phyloP scores from a whole-genome alignment of 202 grass and related monocot genomes.

The Dendrocalamus latiflorus region DNA sequence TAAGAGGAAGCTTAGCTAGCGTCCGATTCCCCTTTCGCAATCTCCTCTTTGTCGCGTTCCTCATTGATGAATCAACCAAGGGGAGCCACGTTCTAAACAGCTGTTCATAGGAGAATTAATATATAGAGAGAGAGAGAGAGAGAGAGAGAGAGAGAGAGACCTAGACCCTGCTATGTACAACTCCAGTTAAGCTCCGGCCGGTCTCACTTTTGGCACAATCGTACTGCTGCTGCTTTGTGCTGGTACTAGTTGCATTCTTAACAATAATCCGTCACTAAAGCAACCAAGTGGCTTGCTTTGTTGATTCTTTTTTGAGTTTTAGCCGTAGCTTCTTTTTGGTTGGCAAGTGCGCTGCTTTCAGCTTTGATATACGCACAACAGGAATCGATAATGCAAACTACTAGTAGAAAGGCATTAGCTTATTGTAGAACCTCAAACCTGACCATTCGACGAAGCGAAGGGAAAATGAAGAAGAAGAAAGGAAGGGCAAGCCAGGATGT shows the following conservation, averaged over 20 bases:
- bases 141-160: background rate
- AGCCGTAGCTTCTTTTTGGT: background rate
- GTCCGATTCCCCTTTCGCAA: background rate
- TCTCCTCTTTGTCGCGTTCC: background rate
- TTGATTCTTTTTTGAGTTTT: background rate
- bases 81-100: background rate
- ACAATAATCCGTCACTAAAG: background rate
- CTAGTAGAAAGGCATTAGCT: too few relatives aligned
- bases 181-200: background rate
- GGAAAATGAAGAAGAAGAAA: too few relatives aligned
- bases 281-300: background rate
- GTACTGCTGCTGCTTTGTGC: background rate
- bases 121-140: too few relatives aligned
- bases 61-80: background rate
- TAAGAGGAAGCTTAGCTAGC: too few relatives aligned
- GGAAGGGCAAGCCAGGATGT: too few relatives aligned
- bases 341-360: too few relatives aligned
- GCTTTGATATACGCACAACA: too few relatives aligned
- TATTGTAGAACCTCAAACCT: too few relatives aligned
- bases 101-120: background rate
- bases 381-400: too few relatives aligned
- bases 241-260: background rate
- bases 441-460: too few relatives aligned
- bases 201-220: background rate
- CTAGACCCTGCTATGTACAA: background rate